phyloP scores from a whole-genome alignment of 2,329 filamentous ascomycete species.

The Simplicillium sp. region DNA sequence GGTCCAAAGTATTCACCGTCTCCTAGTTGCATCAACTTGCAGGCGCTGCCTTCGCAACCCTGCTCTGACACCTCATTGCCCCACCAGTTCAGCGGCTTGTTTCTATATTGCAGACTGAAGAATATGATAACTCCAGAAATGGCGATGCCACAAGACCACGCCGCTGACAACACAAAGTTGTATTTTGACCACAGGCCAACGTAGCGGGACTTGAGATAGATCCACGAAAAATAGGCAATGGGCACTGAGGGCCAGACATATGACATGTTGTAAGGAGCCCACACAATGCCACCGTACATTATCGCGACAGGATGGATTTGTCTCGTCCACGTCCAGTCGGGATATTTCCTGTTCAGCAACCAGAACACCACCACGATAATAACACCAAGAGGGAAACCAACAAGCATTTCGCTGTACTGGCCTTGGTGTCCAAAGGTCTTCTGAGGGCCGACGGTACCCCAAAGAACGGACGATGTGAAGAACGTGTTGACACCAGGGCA shows the following conservation, averaged over 20 bases:
- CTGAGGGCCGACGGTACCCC: slow-evolving; percentile 42
- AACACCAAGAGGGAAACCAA: slow-evolving; percentile 41
- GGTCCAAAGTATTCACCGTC: slow-evolving; percentile 29
- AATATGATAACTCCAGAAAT: slow-evolving; percentile 43
- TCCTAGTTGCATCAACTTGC: slow-evolving; percentile 23
- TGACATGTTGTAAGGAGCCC: slow-evolving; percentile 40
- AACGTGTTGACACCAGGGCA: slow-evolving; percentile 45
- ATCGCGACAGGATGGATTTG: slow-evolving; percentile 39
- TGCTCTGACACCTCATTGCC: slow-evolving; percentile 31
- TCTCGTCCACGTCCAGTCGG: slow-evolving; percentile 26
- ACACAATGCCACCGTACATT: slow-evolving; percentile 34
- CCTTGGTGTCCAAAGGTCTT: slow-evolving; percentile 39
- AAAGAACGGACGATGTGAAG: slow-evolving; percentile 46
- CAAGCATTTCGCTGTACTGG: slow-evolving; percentile 35
- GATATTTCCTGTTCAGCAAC: slow-evolving; percentile 27
- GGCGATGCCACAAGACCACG: slow-evolving; percentile 39
- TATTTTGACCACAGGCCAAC: slow-evolving; percentile 45
- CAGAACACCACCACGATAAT: slow-evolving; percentile 33
- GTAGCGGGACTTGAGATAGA: slow-evolving; percentile 38
- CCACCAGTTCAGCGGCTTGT: slow-evolving; percentile 36
- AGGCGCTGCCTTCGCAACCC: slow-evolving; percentile 32
- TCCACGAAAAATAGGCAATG: slow-evolving; percentile 41
- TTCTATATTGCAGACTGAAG: slow-evolving; percentile 38
- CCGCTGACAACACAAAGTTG: slow-evolving; percentile 43
- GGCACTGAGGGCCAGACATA: slow-evolving; percentile 43